Base-by-base conservation (phyloP, 2,329 filamentous ascomycete species). In the Chaetoscypha palmicola region DNA sequence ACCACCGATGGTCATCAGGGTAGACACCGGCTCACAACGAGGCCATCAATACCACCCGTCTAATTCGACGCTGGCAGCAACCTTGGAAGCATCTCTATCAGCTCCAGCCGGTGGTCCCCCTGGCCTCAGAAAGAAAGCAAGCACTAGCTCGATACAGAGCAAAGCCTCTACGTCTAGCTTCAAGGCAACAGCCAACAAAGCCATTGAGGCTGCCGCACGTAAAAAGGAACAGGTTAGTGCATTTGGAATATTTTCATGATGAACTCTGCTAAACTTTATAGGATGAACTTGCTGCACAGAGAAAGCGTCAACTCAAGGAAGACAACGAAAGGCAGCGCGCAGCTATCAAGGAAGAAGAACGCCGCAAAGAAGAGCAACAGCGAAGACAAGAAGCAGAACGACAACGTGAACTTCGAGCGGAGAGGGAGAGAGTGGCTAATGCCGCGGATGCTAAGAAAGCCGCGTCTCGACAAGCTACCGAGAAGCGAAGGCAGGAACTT, bases 311-410 rank as follows among this genome's bases (percentile, higher is more conserved):
- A 16, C 81, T 83, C 28, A 95, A 94, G 65, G 76, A 81, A 12
- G 86, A 94, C 56, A 68, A 85, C 24, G 88, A 94, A 60, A 80
- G 84, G 37, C 88, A 89, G 66, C 76, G 84, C 47, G 77, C 77
- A 37, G 78, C 76, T 4, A 63, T 68, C 14, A 80, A 83, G 53
- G 80, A 83, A 48, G 81, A 86, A 53, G 77, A 84, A 55, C 71
- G 69, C 43, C 74, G 68, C 38, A 73, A 77, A 49, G 77, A 83
- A 48, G 78, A 83, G 44, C 68, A 75, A 49, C 70, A 74, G 51
- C 70, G 70, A 21, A 76, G 76, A 43, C 72, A 76, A 41, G 81
- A 87, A 51, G 68, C 69, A 12, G 79, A 83, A 50, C 63, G 62
- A 26, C 66, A 69, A 47, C 55, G 53, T 14, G 61, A 62, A 45